These are phyloP conservation scores for Infundibulicybe gibba DNA, from an alignment of 768 basidiomycete species.

Conservation along the genomic window DNA sequence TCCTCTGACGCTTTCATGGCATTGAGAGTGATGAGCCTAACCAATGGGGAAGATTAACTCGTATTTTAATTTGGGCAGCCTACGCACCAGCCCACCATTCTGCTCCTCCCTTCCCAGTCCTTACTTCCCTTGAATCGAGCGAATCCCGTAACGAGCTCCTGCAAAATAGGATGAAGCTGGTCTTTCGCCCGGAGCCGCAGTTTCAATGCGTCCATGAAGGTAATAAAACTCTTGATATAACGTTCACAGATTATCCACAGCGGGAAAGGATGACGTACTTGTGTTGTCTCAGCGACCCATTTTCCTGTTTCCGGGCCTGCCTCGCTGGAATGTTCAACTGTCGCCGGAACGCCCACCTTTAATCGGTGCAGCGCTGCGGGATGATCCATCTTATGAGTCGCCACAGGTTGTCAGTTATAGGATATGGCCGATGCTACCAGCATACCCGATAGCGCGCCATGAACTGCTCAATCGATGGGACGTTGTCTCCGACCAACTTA, in stretches of 20 bases:
- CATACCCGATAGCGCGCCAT: constrained; percentile 84
- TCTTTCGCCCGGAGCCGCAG: constrained; percentile 94
- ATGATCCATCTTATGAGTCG: constrained; percentile 72
- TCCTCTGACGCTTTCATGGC: constrained; percentile 97
- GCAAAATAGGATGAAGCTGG: constrained; percentile 89
- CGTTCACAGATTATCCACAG: too few species aligned
- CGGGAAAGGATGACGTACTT: constrained; percentile 44
- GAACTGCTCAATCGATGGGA: constrained; percentile 83
- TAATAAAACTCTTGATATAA: constrained; percentile 85
- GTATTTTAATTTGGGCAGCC: not conserved
- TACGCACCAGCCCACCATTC: constrained; percentile 87
- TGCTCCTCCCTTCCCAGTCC: constrained; percentile 94
- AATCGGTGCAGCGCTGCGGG: constrained; percentile 90
- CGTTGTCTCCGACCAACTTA: constrained; percentile 89
- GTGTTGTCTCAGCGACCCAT: constrained; percentile 97
- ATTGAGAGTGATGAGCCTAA: constrained; percentile 92
- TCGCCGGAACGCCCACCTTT: constrained; percentile 92
- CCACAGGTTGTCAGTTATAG: not conserved
- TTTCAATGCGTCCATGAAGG: constrained; percentile 97
- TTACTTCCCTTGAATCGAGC: constrained; percentile 92
- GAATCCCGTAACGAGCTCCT: constrained; percentile 94
- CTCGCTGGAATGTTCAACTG: constrained; percentile 92
- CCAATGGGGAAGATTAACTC: not conserved
- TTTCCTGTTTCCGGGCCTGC: constrained; percentile 92
- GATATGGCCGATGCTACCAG: constrained; percentile 1